A percentile compares a stretch with the other conserved stretches of the same genome.
phyloP scores from a whole-genome alignment of 306 rosid genomes.

The Astragalus glycyphyllos region DNA sequence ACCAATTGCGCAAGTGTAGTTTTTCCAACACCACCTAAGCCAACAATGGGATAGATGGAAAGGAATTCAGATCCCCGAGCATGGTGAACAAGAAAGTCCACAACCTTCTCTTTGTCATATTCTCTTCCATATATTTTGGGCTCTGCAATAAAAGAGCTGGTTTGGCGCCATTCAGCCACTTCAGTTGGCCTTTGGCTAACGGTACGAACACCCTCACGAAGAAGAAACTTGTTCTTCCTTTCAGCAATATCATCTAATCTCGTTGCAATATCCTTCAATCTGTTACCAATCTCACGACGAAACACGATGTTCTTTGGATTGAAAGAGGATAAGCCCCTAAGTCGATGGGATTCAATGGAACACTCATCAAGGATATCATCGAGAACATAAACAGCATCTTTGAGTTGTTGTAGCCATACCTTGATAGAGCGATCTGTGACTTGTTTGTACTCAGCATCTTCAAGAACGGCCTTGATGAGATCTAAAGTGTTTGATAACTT shows the following conservation, averaged over 20 bases:
- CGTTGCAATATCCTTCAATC: not conserved
- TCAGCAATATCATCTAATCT: not conserved
- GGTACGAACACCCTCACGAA: not conserved
- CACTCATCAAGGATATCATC: constrained; percentile 11
- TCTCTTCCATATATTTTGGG: not conserved
- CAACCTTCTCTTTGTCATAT: not conserved
- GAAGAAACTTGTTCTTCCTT: constrained; percentile 1
- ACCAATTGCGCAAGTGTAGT: constrained; percentile 3
- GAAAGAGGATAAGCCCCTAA: not conserved
- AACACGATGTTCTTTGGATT: not conserved
- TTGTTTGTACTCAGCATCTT: constrained; percentile 4
- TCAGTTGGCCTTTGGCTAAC: not conserved
- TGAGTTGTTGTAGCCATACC: constrained; percentile 10
- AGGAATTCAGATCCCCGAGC: not conserved
- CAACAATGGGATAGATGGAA: not conserved
- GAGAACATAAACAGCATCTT: not conserved
- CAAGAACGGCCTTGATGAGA: constrained; percentile 4
- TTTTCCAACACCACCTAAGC: constrained; percentile 19
- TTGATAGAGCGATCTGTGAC: not conserved
- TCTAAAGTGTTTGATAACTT: not conserved
- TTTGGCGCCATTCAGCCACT: constrained; percentile 20
- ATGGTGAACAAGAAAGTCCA: not conserved
- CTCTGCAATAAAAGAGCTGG: not conserved
- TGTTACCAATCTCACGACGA: not conserved
- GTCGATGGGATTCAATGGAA: not conserved